phyloP scores from a whole-genome alignment of 176 grass and related monocot species.

The Secale cereale region DNA sequence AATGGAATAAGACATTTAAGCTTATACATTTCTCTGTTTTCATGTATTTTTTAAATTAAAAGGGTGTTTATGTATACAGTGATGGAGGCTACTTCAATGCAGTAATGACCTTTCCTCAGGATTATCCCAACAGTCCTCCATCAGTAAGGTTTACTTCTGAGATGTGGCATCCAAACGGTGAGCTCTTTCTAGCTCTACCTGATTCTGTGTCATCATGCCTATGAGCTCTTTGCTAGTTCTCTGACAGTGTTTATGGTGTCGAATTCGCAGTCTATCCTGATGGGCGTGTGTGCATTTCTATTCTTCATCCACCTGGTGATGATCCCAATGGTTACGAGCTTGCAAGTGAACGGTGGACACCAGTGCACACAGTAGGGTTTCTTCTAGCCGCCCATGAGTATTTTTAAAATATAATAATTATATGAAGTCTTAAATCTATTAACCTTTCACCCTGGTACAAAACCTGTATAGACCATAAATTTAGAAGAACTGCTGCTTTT shows the following conservation, averaged over 20 bases:
- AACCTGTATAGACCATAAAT: neutral
- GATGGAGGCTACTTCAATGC: constrained; percentile 93
- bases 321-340: constrained; percentile 96
- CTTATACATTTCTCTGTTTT: neutral
- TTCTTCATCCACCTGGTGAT: constrained; percentile 92
- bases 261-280: constrained; percentile 71
- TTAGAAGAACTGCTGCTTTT: neutral
- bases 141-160: constrained; percentile 92
- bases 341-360: constrained; percentile 89
- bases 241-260: constrained; percentile 13
- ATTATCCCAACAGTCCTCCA: constrained; percentile 94
- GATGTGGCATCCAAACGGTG: constrained; percentile 99
- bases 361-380: constrained; percentile 75
- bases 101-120: constrained; percentile 78
- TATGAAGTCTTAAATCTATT: neutral
- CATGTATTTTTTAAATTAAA: constrained; percentile 10
- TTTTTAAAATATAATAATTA: neutral
- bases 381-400: constrained; percentile 1
- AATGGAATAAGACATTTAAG: neutral
- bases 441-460: neutral
- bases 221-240: neutral
- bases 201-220: neutral
- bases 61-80: constrained; percentile 36
- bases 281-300: constrained; percentile 91
- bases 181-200: neutral